These are phyloP conservation scores for Fraxinus cuspidata DNA, from an alignment of 257 asterid genomes.

Conservation along the genomic window DNA sequence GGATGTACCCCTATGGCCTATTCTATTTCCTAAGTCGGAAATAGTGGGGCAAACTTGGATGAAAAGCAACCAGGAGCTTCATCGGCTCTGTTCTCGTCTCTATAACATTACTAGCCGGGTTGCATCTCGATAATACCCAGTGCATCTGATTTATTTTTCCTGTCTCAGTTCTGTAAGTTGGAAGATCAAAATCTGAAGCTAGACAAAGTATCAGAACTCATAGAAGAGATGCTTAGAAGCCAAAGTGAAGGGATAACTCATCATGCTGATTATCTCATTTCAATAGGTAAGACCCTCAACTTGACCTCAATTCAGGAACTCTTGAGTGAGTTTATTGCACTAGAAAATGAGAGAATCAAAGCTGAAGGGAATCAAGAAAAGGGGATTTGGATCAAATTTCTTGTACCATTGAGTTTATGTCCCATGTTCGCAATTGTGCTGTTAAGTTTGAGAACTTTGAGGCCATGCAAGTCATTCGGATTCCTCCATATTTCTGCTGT, in stretches of 20 bases:
- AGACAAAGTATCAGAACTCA: slow-evolving; percentile 48
- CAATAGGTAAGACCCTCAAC: slow-evolving; percentile 51
- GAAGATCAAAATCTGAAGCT: slow-evolving; percentile 60
- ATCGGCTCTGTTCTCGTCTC: not conserved
- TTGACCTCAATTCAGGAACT: slow-evolving; percentile 64
- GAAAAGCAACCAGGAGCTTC: too few relatives aligned
- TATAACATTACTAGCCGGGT: not conserved
- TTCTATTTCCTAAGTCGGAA: too few relatives aligned
- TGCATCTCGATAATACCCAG: slow-evolving; percentile 8
- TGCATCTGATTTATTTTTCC: slow-evolving; percentile 22
- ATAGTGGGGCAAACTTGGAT: too few relatives aligned
- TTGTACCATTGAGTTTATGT: slow-evolving; percentile 45
- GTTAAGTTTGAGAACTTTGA: slow-evolving; percentile 46
- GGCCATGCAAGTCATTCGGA: slow-evolving; percentile 46
- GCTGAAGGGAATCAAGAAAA: slow-evolving; percentile 42
- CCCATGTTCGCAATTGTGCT: slow-evolving; percentile 55
- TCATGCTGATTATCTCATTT: slow-evolving; percentile 40
- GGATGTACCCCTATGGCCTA: too few relatives aligned
- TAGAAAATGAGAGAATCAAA: slow-evolving; percentile 73
- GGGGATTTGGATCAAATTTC: slow-evolving; percentile 42
- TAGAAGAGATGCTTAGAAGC: slow-evolving; percentile 53
- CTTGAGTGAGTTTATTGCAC: slow-evolving; percentile 67
- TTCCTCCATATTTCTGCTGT: slow-evolving; percentile 75
- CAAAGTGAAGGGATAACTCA: slow-evolving; percentile 54
- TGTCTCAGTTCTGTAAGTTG: slow-evolving; percentile 48